Evolutionary conservation across 106 monocot species (phyloP).

Genomic region (Dioscorea dumetorum): DNA sequence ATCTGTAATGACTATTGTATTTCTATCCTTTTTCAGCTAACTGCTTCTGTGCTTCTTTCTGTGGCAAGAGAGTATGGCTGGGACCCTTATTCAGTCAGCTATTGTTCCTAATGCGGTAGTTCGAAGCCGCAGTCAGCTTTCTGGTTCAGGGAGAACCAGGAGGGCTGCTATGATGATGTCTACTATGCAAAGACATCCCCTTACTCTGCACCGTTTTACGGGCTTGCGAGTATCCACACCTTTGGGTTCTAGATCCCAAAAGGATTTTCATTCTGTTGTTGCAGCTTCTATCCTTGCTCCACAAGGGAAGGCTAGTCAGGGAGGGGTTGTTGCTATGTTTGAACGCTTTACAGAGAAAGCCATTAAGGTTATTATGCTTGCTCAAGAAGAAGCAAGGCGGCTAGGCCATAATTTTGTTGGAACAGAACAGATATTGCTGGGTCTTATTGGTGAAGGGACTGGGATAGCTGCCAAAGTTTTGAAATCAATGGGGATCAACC

Average conservation of each 20-base stretch:
- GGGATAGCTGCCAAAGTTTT: constrained; percentile 76
- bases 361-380: constrained; percentile 82
- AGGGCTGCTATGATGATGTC: constrained; percentile 23
- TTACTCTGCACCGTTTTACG: constrained; percentile 19
- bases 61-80: constrained; percentile 27
- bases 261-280: constrained; percentile 33
- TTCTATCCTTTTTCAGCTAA: no score
- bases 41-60: no score
- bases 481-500: constrained; percentile 84
- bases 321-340: constrained; percentile 55
- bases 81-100: constrained; percentile 38
- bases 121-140: constrained; percentile 9
- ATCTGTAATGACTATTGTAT: no score
- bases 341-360: constrained; percentile 80
- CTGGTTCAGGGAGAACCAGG: constrained; percentile 14
- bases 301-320: constrained; percentile 21
- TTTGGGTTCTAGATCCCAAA: constrained; percentile 23
- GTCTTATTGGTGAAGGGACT: constrained; percentile 72
- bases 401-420: constrained; percentile 77
- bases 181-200: constrained; percentile 9
- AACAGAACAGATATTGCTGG: constrained; percentile 66
- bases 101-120: constrained; percentile 23
- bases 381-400: constrained; percentile 69
- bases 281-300: constrained; percentile 32
- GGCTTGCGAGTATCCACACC: constrained; percentile 30